Evolutionary conservation across 2,329 filamentous ascomycete species (phyloP).

Genomic region (Lachnum nothofagi): DNA sequence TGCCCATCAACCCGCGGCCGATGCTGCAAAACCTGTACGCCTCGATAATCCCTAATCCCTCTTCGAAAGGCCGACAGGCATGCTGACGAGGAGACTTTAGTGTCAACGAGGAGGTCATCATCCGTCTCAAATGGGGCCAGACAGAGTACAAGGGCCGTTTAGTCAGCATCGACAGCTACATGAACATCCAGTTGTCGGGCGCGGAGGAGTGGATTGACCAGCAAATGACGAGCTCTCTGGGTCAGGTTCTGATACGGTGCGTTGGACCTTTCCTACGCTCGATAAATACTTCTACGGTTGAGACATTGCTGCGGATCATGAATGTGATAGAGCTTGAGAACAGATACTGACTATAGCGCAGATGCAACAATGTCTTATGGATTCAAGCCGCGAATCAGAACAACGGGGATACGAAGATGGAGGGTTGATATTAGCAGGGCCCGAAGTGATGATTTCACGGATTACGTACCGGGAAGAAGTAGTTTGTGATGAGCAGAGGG

Average conservation of each 20-base stretch:
- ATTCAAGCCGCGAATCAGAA: constrained; percentile 58
- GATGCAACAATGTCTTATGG: constrained; percentile 97
- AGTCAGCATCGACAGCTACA: constrained; percentile 93
- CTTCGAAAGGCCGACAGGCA: neutral
- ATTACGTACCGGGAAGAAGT: no score
- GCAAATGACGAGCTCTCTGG: constrained; percentile 76
- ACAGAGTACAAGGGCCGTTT: constrained; percentile 94
- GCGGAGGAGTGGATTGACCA: constrained; percentile 90
- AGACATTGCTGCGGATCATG: no score
- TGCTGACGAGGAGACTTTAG: constrained; percentile 38
- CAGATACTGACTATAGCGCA: constrained; percentile 32
- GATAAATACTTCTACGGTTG: no score
- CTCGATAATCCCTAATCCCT: neutral
- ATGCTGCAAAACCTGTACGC: constrained; percentile 88
- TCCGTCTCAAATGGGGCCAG: constrained; percentile 96
- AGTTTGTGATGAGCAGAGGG: no score
- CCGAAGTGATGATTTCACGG: no score
- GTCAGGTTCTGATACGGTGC: constrained; percentile 87
- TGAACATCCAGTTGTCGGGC: constrained; percentile 91
- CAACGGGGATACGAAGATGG: constrained; percentile 54
- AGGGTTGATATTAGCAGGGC: constrained; percentile 34
- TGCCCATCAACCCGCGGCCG: constrained; percentile 92
- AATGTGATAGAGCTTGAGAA: no score
- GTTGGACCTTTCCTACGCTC: no score
- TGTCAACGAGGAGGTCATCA: constrained; percentile 83